Evolutionary conservation across 352 stramenopile genomes (phyloP), one percentile per base, ranked within the genome.

Genomic region (Globisporangium acanthophoron): DNA sequence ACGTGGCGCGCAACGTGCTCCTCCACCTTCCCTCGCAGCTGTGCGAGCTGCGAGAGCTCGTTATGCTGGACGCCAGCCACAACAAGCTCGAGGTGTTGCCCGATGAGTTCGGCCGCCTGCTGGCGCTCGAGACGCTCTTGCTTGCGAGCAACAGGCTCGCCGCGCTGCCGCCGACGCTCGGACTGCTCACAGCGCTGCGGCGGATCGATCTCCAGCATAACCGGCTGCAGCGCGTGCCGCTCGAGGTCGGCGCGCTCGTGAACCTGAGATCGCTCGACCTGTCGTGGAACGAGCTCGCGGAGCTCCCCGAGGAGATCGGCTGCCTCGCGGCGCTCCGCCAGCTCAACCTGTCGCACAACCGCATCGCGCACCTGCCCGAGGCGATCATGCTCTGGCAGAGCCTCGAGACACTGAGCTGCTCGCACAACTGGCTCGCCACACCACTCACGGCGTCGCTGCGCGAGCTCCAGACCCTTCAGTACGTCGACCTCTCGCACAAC

Each of bases 401-500:
- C 0, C 54, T 94, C 3, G 59, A 61, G 18, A 37, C 54, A 24
- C 49, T 94, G 18, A 52, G 66, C 3, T 87, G 85, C 35, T 71
- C 62, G 20, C 66, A 87, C 58, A 92, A 94, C 47, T 31, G 5
- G 5, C 55, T 92, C 4, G 40, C 44, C 35, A 69, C 64, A 5
- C 74, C 76, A 9, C 52, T 87, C n/a, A 68, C 73, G 37, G 9
- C 62, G 0, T 67, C 73, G 7, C 27, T 85, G 1, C 37, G 53
- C 5, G 52, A 58, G 3, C 60, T 87, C 20, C 45, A 52, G 5
- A 58, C 43, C 0, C 68, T 91, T n/a, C 44, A 67, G 33, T 87
- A 88, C 48, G 56, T 88, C 15, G 81, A 91, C 60, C 41, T 92
- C 0, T 73, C 72, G 9, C 61, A 74, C 56, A 92, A 92, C 46